phyloP scores from a whole-genome alignment of 2,329 filamentous ascomycete genomes.

The Xylariaceae sp. region DNA sequence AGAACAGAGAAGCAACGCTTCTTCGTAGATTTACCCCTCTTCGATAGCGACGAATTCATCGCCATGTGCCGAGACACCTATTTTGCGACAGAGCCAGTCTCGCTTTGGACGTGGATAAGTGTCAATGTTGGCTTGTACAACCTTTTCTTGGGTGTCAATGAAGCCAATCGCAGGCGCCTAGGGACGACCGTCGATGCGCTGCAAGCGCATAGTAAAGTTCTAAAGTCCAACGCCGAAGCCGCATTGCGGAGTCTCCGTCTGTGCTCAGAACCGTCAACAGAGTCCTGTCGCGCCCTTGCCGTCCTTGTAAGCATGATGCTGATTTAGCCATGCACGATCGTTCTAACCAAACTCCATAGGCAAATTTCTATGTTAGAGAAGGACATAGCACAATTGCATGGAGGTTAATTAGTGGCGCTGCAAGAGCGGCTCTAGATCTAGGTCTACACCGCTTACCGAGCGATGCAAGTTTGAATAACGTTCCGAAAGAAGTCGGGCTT shows the following conservation, averaged over 20 bases:
- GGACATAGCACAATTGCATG: conserved; percentile 40
- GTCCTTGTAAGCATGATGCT: conserved; percentile 34
- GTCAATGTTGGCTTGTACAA: conserved; percentile 40
- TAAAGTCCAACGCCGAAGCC: conserved; percentile 34
- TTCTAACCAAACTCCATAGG: conserved; percentile 26
- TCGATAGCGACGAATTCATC: conserved; percentile 37
- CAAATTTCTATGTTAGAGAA: conserved; percentile 38
- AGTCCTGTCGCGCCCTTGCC: conserved; percentile 38
- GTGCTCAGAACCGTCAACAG: conserved; percentile 38
- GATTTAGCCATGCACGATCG: neutral
- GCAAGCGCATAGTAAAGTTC: conserved; percentile 19
- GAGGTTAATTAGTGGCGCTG: conserved; percentile 37
- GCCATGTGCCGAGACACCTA: conserved; percentile 39
- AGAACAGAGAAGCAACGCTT: conserved; percentile 37
- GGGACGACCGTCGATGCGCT: conserved; percentile 26
- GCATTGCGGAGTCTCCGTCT: conserved; percentile 38
- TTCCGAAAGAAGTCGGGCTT: conserved; percentile 25
- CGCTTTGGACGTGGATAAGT: conserved; percentile 38
- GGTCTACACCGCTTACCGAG: conserved; percentile 38
- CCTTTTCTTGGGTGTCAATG: conserved; percentile 29
- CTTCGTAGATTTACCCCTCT: conserved; percentile 37
- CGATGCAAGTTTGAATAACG: neutral
- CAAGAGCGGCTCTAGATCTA: conserved; percentile 37
- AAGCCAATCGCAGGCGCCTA: conserved; percentile 20
- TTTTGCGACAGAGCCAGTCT: conserved; percentile 40